Conservation (phyloP, 139 green algal species). For the Ostreobium quekettii region DNA sequence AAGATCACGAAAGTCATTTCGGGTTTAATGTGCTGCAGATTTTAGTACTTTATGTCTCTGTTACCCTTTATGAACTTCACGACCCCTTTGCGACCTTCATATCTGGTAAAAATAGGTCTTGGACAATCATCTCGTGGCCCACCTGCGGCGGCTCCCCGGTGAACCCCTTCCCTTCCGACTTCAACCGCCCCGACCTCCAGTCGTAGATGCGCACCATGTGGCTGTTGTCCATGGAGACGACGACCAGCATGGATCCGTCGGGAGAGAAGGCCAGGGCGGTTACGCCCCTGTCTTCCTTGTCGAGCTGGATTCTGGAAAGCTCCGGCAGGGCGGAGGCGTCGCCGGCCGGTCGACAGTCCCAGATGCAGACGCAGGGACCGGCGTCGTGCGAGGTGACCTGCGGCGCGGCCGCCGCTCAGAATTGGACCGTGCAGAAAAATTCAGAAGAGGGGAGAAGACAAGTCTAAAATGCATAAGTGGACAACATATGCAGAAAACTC, state of each 20-base stretch:
- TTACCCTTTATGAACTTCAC: too few species aligned
- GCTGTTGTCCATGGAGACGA: slow-evolving; percentile 54
- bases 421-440: too few species aligned
- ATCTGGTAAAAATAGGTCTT: too few species aligned
- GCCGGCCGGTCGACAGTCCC: slow-evolving; percentile 37
- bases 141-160: slow-evolving; percentile 58
- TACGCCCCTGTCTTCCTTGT: slow-evolving; percentile 43
- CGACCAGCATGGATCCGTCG: slow-evolving; percentile 37
- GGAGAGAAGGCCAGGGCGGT: slow-evolving; percentile 45
- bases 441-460: too few species aligned
- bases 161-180: slow-evolving; percentile 37
- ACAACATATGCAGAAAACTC: too few species aligned
- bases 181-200: slow-evolving; percentile 41
- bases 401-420: neutral
- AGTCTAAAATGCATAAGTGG: too few species aligned
- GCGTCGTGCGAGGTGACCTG: slow-evolving; percentile 38
- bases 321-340: slow-evolving; percentile 21
- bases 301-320: slow-evolving; percentile 33
- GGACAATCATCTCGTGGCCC: too few species aligned
- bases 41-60: too few species aligned
- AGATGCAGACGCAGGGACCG: slow-evolving; percentile 52
- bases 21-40: too few species aligned
- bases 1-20: too few species aligned
- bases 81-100: too few species aligned
- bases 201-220: slow-evolving; percentile 63